Conservation (phyloP, 352 stramenopile species). For the Halophytophthora batemanensis region DNA sequence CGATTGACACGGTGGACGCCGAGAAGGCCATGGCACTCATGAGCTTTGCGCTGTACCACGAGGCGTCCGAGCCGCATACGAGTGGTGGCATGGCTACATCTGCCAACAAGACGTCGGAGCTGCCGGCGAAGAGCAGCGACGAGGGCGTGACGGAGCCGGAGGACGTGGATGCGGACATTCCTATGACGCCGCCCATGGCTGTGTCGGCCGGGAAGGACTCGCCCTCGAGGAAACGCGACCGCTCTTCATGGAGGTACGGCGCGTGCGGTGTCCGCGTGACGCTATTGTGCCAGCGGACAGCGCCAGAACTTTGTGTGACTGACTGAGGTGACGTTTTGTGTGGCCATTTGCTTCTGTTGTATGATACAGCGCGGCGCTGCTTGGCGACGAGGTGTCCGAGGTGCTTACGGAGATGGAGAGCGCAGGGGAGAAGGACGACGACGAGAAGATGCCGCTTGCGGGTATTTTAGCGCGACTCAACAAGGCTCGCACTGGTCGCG, state of each 20-base stretch:
- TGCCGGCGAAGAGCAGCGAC: conserved; percentile 11
- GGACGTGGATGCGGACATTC: conserved; percentile 21
- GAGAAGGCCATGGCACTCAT: conserved; percentile 95
- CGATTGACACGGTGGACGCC: conserved; percentile 79
- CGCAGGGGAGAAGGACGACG: conserved; percentile 47
- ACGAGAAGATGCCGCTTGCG: conserved; percentile 60
- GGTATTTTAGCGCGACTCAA: conserved; percentile 62
- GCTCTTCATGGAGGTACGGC: conserved; percentile 58
- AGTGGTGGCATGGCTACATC: conserved; percentile 11
- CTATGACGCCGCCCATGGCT: conserved; percentile 16
- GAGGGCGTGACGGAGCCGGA: conserved; percentile 26
- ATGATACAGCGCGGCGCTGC: conserved; percentile 38
- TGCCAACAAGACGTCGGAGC: conserved; percentile 11
- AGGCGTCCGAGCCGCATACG: conserved; percentile 59
- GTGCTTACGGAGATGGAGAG: conserved; percentile 60
- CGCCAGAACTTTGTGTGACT: no score
- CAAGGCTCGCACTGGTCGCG: conserved; percentile 22
- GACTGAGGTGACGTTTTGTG: no score
- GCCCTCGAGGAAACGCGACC: conserved; percentile 65
- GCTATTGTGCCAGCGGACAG: no score
- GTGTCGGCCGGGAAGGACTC: conserved; percentile 15
- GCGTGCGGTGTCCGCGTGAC: no score
- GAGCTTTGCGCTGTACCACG: conserved; percentile 98
- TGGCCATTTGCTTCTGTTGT: conserved; percentile 11
- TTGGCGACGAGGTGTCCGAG: conserved; percentile 63